Evolutionary conservation across 2,329 filamentous ascomycete species (phyloP).

Genomic region (Ascochyta fabae): DNA sequence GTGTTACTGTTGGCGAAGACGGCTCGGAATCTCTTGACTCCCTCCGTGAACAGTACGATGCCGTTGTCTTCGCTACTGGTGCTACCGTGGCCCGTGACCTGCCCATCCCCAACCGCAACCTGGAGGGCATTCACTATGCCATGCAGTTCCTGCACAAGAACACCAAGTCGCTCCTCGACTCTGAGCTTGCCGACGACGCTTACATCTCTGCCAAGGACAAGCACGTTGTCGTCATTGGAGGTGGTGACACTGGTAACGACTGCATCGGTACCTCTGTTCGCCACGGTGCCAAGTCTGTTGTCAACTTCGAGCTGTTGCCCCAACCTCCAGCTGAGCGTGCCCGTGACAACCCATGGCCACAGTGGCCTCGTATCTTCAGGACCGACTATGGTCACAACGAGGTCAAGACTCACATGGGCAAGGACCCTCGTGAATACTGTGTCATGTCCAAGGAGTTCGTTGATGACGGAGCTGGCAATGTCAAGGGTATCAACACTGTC

Average conservation of each 20-base stretch:
- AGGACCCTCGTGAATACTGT: conserved; percentile 95
- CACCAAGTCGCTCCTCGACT: conserved; percentile 96
- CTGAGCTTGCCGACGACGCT: conserved; percentile 77
- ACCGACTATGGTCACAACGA: conserved; percentile 98
- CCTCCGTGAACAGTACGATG: conserved; percentile 76
- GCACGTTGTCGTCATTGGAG: conserved; percentile 94
- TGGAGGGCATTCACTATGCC: conserved; percentile 91
- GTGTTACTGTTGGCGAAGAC: conserved; percentile 79
- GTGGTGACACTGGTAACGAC: conserved; percentile 97
- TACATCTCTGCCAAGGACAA: conserved; percentile 97
- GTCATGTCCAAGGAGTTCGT: conserved; percentile 98
- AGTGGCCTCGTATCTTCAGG: conserved; percentile 97
- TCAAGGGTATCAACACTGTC: conserved; percentile 95
- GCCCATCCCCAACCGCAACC: conserved; percentile 84
- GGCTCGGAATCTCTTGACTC: conserved; percentile 71
- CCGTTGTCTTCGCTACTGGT: conserved; percentile 89
- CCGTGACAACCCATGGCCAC: conserved; percentile 95
- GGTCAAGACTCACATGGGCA: conserved; percentile 94
- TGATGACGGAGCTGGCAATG: conserved; percentile 82
- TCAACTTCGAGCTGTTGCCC: conserved; percentile 94
- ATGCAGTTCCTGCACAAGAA: conserved; percentile 98
- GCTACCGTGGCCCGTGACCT: conserved; percentile 92
- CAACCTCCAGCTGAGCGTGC: conserved; percentile 91
- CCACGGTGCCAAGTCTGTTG: conserved; percentile 92
- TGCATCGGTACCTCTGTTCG: conserved; percentile 97